Evolutionary conservation across 495 filamentous ascomycete species (phyloP), one percentile per base, ranked within the genome.

Genomic region (Jackrogersella minutella): DNA sequence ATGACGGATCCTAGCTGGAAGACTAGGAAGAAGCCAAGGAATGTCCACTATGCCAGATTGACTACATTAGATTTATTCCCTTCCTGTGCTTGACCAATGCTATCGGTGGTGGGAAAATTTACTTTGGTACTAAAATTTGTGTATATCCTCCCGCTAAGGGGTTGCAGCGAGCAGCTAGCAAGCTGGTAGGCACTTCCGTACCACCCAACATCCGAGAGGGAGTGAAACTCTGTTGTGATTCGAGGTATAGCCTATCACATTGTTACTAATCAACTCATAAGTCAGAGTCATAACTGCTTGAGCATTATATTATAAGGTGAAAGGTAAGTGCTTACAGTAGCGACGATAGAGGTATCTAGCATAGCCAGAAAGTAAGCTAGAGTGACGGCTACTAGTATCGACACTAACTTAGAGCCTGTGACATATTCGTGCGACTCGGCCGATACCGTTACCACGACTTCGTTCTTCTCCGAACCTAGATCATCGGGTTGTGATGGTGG

Each of bases 141-240:
- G 58, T 81, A 86, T 10, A 84, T 31, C 44, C 78, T 84, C 1
- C 82, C 83, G 13, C 75, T 74, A 0, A 82, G 69, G 5, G 81
- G 79, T 57, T 83, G 81, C 33, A 84, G 68, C 30, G 77, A 81
- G 51, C 16, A 81, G 76, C 56, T 81, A 74, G 47, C 72, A 7
- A 74, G 72, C 14, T 67, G 64, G 58, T 74, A 74, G 1, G 72
- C 69, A 16, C 69, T 60, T 14, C 80, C 83, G 66, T 87, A 87
- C 85, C 84, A 87, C 24, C 82, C 79, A 33, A 85, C 72, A 57
- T 85, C 82, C 0, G 44, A 34, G n/a, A 81, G 64, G 4, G 79
- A 80, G 31, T 78, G 64, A 58, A 82, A 81, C 6, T 82, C 75
- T 49, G 79, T 72, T 0, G 82, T 82, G 43, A 86, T 82, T 26